Percentiles rank a stretch among this genome's conserved stretches.
Evolutionary conservation across 805 yeast species (phyloP).

Genomic region (Saccharomycopsis oosterbeekiorum): DNA sequence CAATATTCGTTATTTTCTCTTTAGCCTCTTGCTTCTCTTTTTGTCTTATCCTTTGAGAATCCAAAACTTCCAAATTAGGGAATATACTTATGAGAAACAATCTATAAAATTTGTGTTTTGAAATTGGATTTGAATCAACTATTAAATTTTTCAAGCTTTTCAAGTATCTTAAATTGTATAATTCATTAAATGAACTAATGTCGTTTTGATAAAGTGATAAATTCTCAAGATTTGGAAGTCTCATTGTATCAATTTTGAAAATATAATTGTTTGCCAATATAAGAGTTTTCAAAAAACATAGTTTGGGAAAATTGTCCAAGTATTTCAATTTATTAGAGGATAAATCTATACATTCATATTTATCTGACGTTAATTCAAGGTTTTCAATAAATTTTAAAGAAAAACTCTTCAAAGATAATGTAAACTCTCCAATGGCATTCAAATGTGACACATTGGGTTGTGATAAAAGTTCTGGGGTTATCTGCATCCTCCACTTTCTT

Average conservation of each 20-base stretch:
- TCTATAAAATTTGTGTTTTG: conserved; percentile 48
- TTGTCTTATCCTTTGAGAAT: conserved; percentile 52
- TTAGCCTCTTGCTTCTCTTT: conserved; percentile 40
- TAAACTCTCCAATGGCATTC: conserved; percentile 33
- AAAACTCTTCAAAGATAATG: conserved; percentile 32
- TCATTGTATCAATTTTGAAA: conserved; percentile 26
- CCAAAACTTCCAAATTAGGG: conserved; percentile 57
- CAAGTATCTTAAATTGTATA: conserved; percentile 29
- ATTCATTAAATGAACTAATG: conserved; percentile 34
- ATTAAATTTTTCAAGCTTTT: conserved; percentile 37
- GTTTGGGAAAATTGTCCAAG: conserved; percentile 40
- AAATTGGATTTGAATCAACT: conserved; percentile 43
- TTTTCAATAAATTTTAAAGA: conserved; percentile 36
- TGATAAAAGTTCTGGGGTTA: conserved; percentile 39
- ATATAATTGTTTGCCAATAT: conserved; percentile 59
- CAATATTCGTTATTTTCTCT: conserved; percentile 32
- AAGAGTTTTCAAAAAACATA: conserved; percentile 38
- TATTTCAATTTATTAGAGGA: conserved; percentile 62
- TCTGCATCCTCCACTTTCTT: conserved; percentile 34
- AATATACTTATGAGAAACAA: conserved; percentile 46
- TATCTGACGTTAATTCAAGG: conserved; percentile 33
- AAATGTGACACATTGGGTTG: conserved; percentile 38
- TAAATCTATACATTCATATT: conserved; percentile 53
- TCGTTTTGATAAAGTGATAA: conserved; percentile 45
- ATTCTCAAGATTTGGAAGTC: conserved; percentile 39